phyloP scores from a whole-genome alignment of 768 basidiomycete genomes.

The Russula lepida region DNA sequence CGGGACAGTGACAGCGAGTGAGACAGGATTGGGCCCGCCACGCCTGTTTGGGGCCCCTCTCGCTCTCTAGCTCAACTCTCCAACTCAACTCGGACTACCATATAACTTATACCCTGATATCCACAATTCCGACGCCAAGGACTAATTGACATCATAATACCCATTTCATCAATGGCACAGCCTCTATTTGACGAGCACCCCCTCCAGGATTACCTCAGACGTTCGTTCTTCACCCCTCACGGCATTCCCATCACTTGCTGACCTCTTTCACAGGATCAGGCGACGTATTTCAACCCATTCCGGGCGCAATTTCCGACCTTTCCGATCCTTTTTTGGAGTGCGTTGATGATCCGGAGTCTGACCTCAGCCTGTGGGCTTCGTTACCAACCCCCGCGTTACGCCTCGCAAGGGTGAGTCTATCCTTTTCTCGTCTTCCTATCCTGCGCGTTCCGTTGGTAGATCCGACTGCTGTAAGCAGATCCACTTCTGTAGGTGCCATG shows the following conservation, averaged over 20 bases:
- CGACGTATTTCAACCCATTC: slow-evolving; percentile 18
- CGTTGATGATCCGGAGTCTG: slow-evolving; percentile 4
- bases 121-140: not conserved
- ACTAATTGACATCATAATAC: not conserved
- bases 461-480: slow-evolving; percentile 9
- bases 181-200: slow-evolving; percentile 21
- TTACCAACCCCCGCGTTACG: slow-evolving; percentile 1
- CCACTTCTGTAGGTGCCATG: not conserved
- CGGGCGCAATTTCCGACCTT: slow-evolving; percentile 17
- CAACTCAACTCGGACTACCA: not conserved
- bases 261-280: slow-evolving; percentile 16
- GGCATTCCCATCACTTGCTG: not conserved
- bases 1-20: too few species aligned
- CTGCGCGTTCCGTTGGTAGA: slow-evolving; percentile 1
- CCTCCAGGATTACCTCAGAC: slow-evolving; percentile 18
- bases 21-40: not conserved
- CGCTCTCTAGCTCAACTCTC: not conserved
- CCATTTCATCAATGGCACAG: slow-evolving; percentile 11
- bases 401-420: slow-evolving; percentile 1
- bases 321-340: not conserved
- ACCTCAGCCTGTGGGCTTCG: slow-evolving; percentile 15
- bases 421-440: not conserved
- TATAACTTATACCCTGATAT: slow-evolving; percentile 8
- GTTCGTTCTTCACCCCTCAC: slow-evolving; percentile 11
- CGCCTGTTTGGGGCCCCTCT: not conserved